Base-by-base conservation (phyloP, 1,284 basidiomycete genomes). In the Heterobasidion annosum region DNA sequence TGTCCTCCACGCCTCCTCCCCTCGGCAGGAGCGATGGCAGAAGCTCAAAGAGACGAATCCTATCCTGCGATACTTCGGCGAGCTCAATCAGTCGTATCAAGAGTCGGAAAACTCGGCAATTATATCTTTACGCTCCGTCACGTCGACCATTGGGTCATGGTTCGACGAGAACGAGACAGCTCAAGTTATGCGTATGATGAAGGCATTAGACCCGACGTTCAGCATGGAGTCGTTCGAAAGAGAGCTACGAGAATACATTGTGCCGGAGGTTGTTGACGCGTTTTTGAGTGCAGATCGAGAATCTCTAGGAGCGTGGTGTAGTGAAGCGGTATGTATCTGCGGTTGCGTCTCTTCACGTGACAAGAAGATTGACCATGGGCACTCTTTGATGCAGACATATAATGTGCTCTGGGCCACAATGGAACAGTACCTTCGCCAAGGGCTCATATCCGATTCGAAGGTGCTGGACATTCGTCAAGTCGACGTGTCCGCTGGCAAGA, bases 91-190 rank as follows among this genome's bases (percentile, higher is more conserved):
- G 62, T 74, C 81, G 46, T 99, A 91, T 67, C 84, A 95, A 63
- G 95, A 98, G 66, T 96, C 93, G 1, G 97, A 99, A 68, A 90
- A 96, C 64, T 91, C 95, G 1, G 72, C 98, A 49, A 77, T 98
- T 37, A 82, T 87, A 33, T 83, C 87, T 3, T 63, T 98, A 55
- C 87, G 97, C 47, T 78, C 81, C 2, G 85, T 98, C 45, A 95
- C 94, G 1, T 81, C 86, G 51, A 91, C 89, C 1, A 78, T 99
- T 49, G 91, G 91, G 1, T 82, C 85, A 2, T 90, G 89, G 77
- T 96, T 98, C 63, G 96, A 98, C 60, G 97, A 99, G 73, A 99
- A 93, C 65, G 97, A 99, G 75, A 96, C 90, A 45, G 96, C 94
- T 12, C 90, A 91, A 66, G 97, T 99, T 25, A 85, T 91, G 64